A percentile compares a stretch with the other conserved stretches of the same genome.
Conservation (phyloP, 305 asterid species). For the Fraxinus dipetala region DNA sequence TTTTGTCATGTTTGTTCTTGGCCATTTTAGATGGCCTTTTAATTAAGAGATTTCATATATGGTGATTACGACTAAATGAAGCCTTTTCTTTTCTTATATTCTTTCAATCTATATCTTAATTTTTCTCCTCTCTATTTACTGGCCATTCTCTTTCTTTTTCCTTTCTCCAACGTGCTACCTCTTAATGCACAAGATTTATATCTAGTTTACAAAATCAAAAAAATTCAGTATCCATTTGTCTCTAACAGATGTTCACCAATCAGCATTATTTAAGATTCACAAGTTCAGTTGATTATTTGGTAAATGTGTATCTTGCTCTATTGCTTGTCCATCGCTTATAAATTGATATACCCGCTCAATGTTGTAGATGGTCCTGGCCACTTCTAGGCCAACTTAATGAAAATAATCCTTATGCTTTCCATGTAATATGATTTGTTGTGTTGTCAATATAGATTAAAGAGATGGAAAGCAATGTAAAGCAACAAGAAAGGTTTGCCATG, state of each 20-base stretch:
- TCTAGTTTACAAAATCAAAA: slow-evolving; percentile 1
- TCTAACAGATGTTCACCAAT: background rate
- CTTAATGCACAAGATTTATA: background rate
- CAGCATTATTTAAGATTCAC: background rate
- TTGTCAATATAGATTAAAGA: slow-evolving; percentile 62
- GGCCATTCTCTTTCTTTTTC: background rate
- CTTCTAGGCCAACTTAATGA: slow-evolving; percentile 4
- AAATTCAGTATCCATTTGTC: background rate
- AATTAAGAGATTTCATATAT: background rate
- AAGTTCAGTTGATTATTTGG: background rate
- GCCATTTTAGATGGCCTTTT: slow-evolving; percentile 6
- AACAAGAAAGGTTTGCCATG: slow-evolving; percentile 65
- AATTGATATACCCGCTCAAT: background rate
- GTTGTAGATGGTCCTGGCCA: slow-evolving; percentile 15
- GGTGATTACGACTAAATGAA: background rate
- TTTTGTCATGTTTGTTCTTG: background rate
- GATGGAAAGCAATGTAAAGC: slow-evolving; percentile 71
- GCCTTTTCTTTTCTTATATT: background rate
- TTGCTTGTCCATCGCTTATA: background rate
- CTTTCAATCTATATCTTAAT: background rate
- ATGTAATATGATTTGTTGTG: slow-evolving; percentile 26
- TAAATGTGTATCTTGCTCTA: background rate
- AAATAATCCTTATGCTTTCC: slow-evolving; percentile 6
- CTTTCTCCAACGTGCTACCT: background rate
- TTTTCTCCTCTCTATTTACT: background rate